Evolutionary conservation across 1,139 yeast species (phyloP).

Genomic region (Yarrowia galli): DNA sequence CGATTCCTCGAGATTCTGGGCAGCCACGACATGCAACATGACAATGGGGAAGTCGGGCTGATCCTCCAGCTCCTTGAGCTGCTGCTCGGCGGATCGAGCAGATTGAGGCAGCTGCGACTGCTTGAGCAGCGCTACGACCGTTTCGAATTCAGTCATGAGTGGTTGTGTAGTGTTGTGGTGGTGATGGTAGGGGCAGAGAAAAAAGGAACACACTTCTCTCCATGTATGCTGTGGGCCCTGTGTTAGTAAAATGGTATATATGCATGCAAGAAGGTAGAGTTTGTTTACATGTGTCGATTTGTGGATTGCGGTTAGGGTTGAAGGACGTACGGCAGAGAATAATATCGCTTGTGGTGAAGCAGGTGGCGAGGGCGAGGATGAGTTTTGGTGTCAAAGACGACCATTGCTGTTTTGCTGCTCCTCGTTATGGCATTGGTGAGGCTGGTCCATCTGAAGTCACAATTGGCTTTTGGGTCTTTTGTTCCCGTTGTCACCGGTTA

Average conservation of each 20-base stretch:
- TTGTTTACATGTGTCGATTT: conserved; percentile 37
- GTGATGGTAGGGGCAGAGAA: not conserved
- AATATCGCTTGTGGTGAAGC: not conserved
- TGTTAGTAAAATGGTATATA: not conserved
- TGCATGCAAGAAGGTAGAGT: conserved; percentile 9
- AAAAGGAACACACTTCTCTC: not conserved
- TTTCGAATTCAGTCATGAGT: conserved; percentile 30
- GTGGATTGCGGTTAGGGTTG: conserved; percentile 30
- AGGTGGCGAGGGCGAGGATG: too few species aligned
- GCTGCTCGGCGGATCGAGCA: conserved; percentile 49
- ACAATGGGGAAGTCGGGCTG: conserved; percentile 77
- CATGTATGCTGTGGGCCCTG: not conserved
- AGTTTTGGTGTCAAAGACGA: too few species aligned
- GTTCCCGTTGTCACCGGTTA: too few species aligned
- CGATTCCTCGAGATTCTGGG: conserved; percentile 59
- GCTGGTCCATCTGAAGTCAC: too few species aligned
- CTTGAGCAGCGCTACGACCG: conserved; percentile 33
- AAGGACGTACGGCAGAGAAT: not conserved
- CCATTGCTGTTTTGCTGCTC: too few species aligned
- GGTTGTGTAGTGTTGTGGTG: not conserved
- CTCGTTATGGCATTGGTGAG: too few species aligned
- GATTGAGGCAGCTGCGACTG: conserved; percentile 38
- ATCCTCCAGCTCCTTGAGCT: conserved; percentile 65
- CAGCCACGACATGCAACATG: conserved; percentile 79
- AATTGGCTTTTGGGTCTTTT: too few species aligned